phyloP scores from a whole-genome alignment of 345 rosid genomes.

The Cardiospermum halicacabum region DNA sequence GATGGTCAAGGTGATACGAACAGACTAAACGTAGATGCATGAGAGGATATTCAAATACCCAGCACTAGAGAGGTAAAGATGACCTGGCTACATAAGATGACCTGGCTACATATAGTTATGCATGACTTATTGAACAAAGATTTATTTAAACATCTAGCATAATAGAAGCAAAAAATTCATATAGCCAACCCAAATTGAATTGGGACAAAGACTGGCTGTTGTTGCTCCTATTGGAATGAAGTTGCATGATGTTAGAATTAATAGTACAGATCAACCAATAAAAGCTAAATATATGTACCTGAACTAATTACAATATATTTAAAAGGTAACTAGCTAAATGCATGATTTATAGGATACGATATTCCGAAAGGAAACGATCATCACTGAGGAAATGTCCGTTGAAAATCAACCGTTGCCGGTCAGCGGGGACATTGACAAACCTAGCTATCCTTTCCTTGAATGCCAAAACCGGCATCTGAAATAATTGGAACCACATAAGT shows the following conservation, averaged over 20 bases:
- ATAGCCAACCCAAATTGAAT: too few relatives aligned
- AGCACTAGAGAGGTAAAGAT: too few relatives aligned
- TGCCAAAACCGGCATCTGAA: constrained; percentile 61
- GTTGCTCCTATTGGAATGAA: too few relatives aligned
- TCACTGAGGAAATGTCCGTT: constrained; percentile 88
- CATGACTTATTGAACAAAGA: too few relatives aligned
- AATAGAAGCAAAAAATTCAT: too few relatives aligned
- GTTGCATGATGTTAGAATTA: background rate
- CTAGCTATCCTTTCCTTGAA: constrained; percentile 88
- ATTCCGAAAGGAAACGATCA: constrained; percentile 81
- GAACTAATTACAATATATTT: background rate
- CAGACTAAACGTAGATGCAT: too few relatives aligned
- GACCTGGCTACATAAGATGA: too few relatives aligned
- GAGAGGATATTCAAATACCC: too few relatives aligned
- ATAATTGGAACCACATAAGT: constrained; percentile 14
- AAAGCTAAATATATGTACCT: background rate
- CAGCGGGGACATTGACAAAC: constrained; percentile 66
- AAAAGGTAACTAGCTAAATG: background rate
- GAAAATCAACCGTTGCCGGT: constrained; percentile 86
- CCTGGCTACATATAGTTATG: too few relatives aligned
- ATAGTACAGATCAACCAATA: background rate
- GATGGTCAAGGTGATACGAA: too few relatives aligned
- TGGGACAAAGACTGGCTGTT: too few relatives aligned
- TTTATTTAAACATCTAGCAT: too few relatives aligned
- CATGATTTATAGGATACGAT: constrained; percentile 63